These are phyloP conservation scores for Coemansia sp. DNA, from an alignment of 192 early-diverging fungal species.

Conservation along the genomic window DNA sequence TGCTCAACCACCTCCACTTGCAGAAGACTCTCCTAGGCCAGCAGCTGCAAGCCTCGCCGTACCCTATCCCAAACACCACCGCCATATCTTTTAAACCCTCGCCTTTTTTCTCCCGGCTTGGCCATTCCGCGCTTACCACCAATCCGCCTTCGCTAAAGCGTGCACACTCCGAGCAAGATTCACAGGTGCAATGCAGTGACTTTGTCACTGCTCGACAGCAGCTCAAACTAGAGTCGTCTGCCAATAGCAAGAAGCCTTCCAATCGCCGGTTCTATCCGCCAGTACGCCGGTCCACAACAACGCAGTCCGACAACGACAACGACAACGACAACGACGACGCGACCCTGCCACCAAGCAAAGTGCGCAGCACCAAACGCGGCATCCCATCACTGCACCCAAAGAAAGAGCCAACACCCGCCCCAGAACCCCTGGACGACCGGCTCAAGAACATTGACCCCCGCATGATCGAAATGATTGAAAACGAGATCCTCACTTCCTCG, in stretches of 20 bases:
- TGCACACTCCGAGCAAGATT: conserved; percentile 15
- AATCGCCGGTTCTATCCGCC: conserved; percentile 32
- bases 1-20: background rate
- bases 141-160: background rate
- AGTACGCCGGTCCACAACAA: background rate
- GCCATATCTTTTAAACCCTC: too few relatives aligned
- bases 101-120: too few relatives aligned
- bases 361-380: background rate
- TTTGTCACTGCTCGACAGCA: conserved; percentile 47
- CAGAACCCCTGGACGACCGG: too few relatives aligned
- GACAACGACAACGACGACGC: background rate
- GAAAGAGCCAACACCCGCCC: conserved; percentile 9
- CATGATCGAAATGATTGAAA: conserved; percentile 86
- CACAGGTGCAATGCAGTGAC: background rate
- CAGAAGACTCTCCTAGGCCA: background rate
- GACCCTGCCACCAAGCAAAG: conserved; percentile 2
- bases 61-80: too few relatives aligned
- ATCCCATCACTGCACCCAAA: conserved; percentile 25
- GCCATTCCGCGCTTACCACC: too few relatives aligned
- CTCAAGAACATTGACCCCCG: conserved; percentile 82
- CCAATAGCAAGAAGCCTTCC: too few relatives aligned
- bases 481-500: conserved; percentile 74
- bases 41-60: background rate
- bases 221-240: conserved; percentile 32
- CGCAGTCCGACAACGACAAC: conserved; percentile 17